phyloP scores from a whole-genome alignment of 257 asterid genomes.

The Penstemon newberryi region DNA sequence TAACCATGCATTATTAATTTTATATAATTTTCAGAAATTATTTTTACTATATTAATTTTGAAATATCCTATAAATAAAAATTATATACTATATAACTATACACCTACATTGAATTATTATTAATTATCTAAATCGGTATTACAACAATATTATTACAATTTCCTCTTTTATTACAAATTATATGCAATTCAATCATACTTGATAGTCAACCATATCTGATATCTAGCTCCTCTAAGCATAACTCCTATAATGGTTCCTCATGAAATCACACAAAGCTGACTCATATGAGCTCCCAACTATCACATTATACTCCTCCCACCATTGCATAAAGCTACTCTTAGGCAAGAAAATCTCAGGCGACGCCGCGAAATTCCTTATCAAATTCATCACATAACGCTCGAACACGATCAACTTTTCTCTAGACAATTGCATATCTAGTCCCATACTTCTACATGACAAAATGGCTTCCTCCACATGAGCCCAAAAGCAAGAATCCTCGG shows the following conservation, averaged over 20 bases:
- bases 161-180: too few relatives aligned
- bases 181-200: too few relatives aligned
- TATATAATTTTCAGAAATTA: too few relatives aligned
- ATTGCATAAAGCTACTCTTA: constrained; percentile 28
- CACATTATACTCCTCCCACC: constrained; percentile 29
- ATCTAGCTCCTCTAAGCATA: constrained; percentile 3
- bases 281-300: constrained; percentile 1
- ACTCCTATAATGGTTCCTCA: background rate
- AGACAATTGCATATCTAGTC: constrained; percentile 15
- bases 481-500: constrained; percentile 42
- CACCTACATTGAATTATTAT: too few relatives aligned
- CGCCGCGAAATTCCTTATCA: constrained; percentile 26
- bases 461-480: constrained; percentile 43
- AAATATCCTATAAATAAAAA: too few relatives aligned
- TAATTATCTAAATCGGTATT: too few relatives aligned
- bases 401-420: constrained; percentile 20
- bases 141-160: too few relatives aligned
- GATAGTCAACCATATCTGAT: too few relatives aligned
- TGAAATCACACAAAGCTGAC: constrained; percentile 15
- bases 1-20: too few relatives aligned
- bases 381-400: constrained; percentile 25
- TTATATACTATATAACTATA: too few relatives aligned
- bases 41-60: too few relatives aligned
- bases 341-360: constrained; percentile 29
- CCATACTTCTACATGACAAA: constrained; percentile 27